phyloP scores from a whole-genome alignment of 768 basidiomycete species.

The Mycena metata region DNA sequence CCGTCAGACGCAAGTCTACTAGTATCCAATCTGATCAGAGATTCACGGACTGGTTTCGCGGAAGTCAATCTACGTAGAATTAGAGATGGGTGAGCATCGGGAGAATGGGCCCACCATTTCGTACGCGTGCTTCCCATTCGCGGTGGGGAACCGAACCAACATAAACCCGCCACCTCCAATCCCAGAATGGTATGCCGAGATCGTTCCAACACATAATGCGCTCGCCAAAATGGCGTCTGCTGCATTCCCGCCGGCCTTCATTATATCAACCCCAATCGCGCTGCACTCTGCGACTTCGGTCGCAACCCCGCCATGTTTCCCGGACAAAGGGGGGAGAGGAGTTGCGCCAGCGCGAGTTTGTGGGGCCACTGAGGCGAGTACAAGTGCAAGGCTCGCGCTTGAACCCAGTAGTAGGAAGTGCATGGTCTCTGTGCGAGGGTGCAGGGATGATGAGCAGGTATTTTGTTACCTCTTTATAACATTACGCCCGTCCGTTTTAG shows the following conservation, averaged over 20 bases:
- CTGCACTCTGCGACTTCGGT: constrained; percentile 49
- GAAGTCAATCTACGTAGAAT: constrained; percentile 71
- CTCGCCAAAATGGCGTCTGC: constrained; percentile 63
- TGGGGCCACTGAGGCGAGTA: no score
- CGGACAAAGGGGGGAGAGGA: constrained; percentile 13
- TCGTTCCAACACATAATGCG: constrained; percentile 53
- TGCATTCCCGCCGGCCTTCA: constrained; percentile 60
- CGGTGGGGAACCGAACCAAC: constrained; percentile 30
- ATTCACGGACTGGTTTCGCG: constrained; percentile 60
- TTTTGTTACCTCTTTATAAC: no score
- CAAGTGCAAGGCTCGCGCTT: no score
- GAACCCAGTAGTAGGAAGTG: no score
- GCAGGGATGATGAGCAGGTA: no score
- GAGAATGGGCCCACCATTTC: constrained; percentile 23
- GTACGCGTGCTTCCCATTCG: constrained; percentile 22
- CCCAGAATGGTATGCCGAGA: constrained; percentile 57
- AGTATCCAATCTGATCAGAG: neutral
- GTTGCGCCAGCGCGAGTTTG: neutral
- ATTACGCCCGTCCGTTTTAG: no score
- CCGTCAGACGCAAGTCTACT: neutral
- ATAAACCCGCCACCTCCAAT: constrained; percentile 44
- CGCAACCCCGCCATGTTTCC: constrained; percentile 36
- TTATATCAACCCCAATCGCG: constrained; percentile 56
- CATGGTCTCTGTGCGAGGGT: no score
- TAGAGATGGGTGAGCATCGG: constrained; percentile 33